These are phyloP conservation scores for Luvunga scandens DNA, from an alignment of 345 rosid genomes.

Conservation along the genomic window DNA sequence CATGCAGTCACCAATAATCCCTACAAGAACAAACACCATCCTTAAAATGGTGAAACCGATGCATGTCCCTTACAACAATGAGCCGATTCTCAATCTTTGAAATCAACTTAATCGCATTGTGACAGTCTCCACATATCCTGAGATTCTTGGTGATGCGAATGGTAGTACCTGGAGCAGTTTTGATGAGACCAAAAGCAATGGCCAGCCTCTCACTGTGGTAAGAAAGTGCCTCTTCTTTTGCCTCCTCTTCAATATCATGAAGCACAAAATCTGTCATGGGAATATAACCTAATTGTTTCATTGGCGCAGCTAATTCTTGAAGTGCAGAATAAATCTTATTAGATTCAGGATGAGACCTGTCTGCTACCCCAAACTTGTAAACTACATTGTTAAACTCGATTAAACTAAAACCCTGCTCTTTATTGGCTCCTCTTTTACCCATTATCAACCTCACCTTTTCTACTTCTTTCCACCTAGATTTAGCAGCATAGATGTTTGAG, in stretches of 20 bases:
- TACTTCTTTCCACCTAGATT: conserved; percentile 10
- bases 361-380: conserved; percentile 4
- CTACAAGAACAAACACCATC: conserved; percentile 5
- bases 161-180: conserved; percentile 10
- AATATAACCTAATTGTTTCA: background rate
- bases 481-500: conserved; percentile 7
- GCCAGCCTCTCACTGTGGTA: conserved; percentile 5
- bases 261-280: conserved; percentile 9
- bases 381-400: background rate
- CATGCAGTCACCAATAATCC: background rate
- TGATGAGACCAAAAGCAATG: conserved; percentile 8
- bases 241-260: conserved; percentile 12
- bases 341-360: conserved; percentile 3
- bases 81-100: conserved; percentile 2
- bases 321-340: background rate
- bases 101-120: background rate
- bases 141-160: conserved; percentile 11
- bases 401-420: conserved; percentile 10
- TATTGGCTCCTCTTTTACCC: conserved; percentile 5
- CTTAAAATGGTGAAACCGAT: conserved; percentile 9
- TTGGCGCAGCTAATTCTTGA: background rate
- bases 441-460: conserved; percentile 3
- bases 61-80: conserved; percentile 5
- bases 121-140: conserved; percentile 9
- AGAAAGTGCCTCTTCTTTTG: conserved; percentile 7